A percentile compares a stretch with the other conserved stretches of the same genome.
phyloP scores from a whole-genome alignment of 2,329 filamentous ascomycete genomes.

The Xylariaceae sp. region DNA sequence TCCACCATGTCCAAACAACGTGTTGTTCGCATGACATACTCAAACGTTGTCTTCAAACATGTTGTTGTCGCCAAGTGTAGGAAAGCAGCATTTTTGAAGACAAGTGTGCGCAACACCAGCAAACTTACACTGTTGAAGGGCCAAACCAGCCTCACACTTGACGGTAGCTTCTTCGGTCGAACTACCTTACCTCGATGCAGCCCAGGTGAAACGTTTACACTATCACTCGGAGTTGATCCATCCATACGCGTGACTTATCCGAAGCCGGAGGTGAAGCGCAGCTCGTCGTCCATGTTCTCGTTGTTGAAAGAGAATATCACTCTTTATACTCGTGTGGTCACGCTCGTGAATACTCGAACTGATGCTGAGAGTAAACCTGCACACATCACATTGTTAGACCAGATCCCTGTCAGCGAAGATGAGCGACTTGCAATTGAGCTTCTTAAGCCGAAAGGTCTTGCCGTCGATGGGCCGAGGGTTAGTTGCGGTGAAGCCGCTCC shows the following conservation, averaged over 20 bases:
- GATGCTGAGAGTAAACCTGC: constrained; percentile 36
- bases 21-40: constrained; percentile 53
- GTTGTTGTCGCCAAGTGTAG: constrained; percentile 61
- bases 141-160: constrained; percentile 57
- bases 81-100: constrained; percentile 58
- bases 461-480: constrained; percentile 37
- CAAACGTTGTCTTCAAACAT: constrained; percentile 52
- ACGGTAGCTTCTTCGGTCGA: constrained; percentile 60
- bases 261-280: constrained; percentile 52
- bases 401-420: constrained; percentile 61
- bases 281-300: constrained; percentile 50
- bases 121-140: constrained; percentile 56
- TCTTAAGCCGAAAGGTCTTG: constrained; percentile 47
- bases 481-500: constrained; percentile 33
- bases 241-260: constrained; percentile 54
- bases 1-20: constrained; percentile 55
- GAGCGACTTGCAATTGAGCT: constrained; percentile 54
- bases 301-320: constrained; percentile 53
- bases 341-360: constrained; percentile 50
- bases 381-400: constrained; percentile 54
- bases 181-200: constrained; percentile 54
- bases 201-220: constrained; percentile 50
- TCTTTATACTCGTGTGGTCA: constrained; percentile 48
- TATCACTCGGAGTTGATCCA: constrained; percentile 60
- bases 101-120: constrained; percentile 54